Conservation (phyloP, 225 moss, liverwort and hornwort genomes). For the Pseudoscleropodium purum region DNA sequence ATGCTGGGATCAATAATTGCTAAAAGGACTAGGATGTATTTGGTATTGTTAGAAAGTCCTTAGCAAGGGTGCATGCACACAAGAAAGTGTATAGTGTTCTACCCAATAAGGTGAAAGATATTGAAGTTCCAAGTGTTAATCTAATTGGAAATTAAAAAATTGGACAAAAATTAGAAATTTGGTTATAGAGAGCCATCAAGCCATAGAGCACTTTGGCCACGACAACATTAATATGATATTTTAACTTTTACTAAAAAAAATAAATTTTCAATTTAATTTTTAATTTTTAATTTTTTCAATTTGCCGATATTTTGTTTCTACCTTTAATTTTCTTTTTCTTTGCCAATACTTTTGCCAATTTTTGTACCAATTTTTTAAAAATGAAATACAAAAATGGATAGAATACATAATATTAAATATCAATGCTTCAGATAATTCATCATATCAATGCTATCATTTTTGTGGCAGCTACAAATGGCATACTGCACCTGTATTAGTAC, state of each 20-base stretch:
- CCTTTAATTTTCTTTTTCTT: rapidly evolving
- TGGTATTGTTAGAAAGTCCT: rapidly evolving
- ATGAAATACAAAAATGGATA: too few relatives aligned
- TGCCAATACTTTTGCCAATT: not conserved
- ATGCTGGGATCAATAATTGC: rapidly evolving
- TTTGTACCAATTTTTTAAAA: not conserved
- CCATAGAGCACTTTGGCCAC: not conserved
- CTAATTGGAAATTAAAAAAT: not conserved
- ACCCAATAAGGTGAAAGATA: rapidly evolving
- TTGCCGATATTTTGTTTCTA: not conserved
- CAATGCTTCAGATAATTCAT: not conserved
- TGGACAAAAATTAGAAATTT: not conserved
- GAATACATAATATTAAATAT: too few relatives aligned
- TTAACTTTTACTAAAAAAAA: not conserved
- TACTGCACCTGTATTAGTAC: too few relatives aligned
- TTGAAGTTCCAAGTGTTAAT: not conserved
- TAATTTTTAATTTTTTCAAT: not conserved
- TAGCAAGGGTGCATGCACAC: rapidly evolving
- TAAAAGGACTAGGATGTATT: rapidly evolving
- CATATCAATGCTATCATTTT: not conserved
- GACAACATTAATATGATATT: rapidly evolving
- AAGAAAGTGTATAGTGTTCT: rapidly evolving
- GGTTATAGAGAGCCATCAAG: not conserved
- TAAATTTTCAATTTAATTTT: not conserved
- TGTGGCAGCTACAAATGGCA: not conserved